Percentiles rank a stretch among this genome's conserved stretches.
phyloP scores from a whole-genome alignment of 2,329 filamentous ascomycete species.

The Calonectria pseudoturangicola region DNA sequence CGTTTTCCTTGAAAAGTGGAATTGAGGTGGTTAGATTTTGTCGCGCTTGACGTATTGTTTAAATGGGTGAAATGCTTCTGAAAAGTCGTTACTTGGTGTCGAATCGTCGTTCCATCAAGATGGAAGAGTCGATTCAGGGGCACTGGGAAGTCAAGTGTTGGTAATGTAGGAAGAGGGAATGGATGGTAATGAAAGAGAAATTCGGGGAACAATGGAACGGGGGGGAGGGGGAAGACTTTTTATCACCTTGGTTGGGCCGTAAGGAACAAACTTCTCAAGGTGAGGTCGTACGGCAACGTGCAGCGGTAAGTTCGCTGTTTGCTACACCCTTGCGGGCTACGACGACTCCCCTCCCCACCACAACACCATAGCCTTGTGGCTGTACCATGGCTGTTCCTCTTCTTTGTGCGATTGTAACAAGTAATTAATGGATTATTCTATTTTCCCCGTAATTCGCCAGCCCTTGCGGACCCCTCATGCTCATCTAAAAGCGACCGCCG shows the following conservation, averaged over 20 bases:
- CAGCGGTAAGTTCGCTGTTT: conserved; percentile 6
- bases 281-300: conserved; percentile 4
- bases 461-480: too few relatives aligned
- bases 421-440: background rate
- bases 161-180: background rate
- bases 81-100: background rate
- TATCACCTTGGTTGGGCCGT: background rate
- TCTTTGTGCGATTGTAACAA: background rate
- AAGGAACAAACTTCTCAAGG: background rate
- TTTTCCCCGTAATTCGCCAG: background rate
- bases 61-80: background rate
- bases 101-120: background rate
- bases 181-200: background rate
- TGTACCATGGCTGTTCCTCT: background rate
- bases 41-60: background rate
- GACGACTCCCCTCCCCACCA: background rate
- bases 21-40: background rate
- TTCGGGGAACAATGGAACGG: too few relatives aligned
- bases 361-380: background rate
- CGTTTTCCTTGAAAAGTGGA: background rate
- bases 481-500: too few relatives aligned
- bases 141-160: background rate
- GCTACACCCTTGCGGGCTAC: background rate
- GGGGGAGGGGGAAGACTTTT: background rate
- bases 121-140: background rate